Conservation (phyloP, 139 green algal genomes). For the Pedinophyceae sp. region DNA sequence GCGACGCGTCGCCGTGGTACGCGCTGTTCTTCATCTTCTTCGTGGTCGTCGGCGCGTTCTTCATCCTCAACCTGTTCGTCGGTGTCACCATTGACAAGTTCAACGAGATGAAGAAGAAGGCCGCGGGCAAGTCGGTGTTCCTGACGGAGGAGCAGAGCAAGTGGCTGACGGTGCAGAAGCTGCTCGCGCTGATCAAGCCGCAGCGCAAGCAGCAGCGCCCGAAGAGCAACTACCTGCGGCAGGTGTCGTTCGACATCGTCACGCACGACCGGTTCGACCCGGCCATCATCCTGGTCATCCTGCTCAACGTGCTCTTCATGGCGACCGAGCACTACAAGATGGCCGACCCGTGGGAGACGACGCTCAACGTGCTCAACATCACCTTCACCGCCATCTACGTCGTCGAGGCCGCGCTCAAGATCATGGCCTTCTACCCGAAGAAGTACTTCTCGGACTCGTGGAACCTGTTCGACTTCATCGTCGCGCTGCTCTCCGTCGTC, state of each 20-base stretch:
- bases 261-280: conserved; percentile 21
- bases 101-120: conserved; percentile 36
- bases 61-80: conserved; percentile 14
- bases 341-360: conserved; percentile 10
- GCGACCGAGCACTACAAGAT: conserved; percentile 23
- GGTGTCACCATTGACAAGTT: conserved; percentile 40
- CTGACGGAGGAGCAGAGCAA: conserved; percentile 35
- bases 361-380: conserved; percentile 21
- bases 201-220: conserved; percentile 8
- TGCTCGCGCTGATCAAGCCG: conserved; percentile 16
- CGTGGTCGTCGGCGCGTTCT: conserved; percentile 11
- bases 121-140: conserved; percentile 21
- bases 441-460: conserved; percentile 41
- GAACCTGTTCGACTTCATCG: conserved; percentile 51
- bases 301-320: conserved; percentile 38
- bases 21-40: background rate
- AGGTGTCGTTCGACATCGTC: conserved; percentile 22
- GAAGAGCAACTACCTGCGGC: background rate
- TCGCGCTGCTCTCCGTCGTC: conserved; percentile 27
- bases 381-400: conserved; percentile 41
- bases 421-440: conserved; percentile 17
- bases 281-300: conserved; percentile 31
- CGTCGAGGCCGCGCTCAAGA: conserved; percentile 33
- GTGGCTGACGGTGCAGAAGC: conserved; percentile 38
- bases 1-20: background rate